These are phyloP conservation scores for Litsea cubeba DNA, from an alignment of 164 flowering plant species.

Conservation along the genomic window DNA sequence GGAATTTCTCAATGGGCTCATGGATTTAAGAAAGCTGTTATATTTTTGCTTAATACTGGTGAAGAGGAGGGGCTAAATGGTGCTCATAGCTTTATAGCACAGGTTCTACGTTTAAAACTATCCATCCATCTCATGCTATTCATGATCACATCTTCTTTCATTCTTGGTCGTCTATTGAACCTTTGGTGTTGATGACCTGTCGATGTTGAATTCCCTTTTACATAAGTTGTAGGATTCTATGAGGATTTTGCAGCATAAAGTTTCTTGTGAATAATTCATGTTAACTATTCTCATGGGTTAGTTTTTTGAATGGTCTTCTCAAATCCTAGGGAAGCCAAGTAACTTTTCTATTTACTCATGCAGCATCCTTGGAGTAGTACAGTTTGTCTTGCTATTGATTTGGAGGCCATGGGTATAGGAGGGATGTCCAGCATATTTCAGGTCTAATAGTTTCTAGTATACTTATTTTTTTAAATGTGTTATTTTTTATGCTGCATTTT, in stretches of 20 bases:
- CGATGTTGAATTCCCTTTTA: background rate
- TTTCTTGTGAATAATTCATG: background rate
- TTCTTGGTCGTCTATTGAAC: background rate
- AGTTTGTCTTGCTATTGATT: slow-evolving; percentile 74
- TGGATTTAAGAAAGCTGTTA: slow-evolving; percentile 75
- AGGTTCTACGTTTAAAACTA: slow-evolving; percentile 39
- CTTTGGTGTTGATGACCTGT: too few relatives aligned
- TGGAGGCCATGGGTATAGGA: slow-evolving; percentile 98
- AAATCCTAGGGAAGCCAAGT: slow-evolving; percentile 1
- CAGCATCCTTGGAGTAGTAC: slow-evolving; percentile 94
- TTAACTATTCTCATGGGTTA: background rate
- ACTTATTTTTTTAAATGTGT: background rate
- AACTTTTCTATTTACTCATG: slow-evolving; percentile 16
- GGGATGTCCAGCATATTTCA: slow-evolving; percentile 90
- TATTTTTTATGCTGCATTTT: background rate
- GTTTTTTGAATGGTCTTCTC: background rate
- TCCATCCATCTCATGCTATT: background rate
- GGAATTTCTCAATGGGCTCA: slow-evolving; percentile 95
- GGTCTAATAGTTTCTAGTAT: slow-evolving; percentile 32
- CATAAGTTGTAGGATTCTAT: background rate
- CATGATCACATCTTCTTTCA: background rate
- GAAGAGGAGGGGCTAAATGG: slow-evolving; percentile 99
- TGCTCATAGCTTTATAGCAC: slow-evolving; percentile 97
- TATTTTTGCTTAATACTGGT: slow-evolving; percentile 90
- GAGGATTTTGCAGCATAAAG: background rate